Conservation (phyloP, 768 basidiomycete genomes). For the Amanita pallidorosea region DNA sequence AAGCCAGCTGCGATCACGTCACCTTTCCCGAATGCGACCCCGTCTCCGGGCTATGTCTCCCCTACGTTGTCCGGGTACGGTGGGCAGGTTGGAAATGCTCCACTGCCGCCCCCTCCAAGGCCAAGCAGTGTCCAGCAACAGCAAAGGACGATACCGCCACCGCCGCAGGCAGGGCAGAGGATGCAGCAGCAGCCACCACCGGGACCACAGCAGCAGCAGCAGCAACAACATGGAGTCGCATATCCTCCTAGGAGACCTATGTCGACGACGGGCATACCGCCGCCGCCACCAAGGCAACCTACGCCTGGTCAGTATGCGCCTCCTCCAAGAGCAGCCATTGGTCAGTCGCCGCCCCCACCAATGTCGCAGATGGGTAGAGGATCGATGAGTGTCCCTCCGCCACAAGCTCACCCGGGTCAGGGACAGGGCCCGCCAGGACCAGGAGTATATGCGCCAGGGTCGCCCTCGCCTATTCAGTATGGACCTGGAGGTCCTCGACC, state of each 20-base stretch:
- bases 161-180: constrained; percentile 13
- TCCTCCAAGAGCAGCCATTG: constrained; percentile 29
- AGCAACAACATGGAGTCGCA: constrained; percentile 14
- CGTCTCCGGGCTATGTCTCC: constrained; percentile 32
- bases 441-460: constrained; percentile 21
- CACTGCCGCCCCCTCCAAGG: constrained; percentile 52
- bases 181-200: neutral
- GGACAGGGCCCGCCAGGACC: constrained; percentile 19
- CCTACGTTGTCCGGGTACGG: constrained; percentile 36
- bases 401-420: neutral
- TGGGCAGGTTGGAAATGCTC: constrained; percentile 24
- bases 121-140: constrained; percentile 49
- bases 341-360: constrained; percentile 32
- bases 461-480: constrained; percentile 26
- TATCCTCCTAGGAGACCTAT: constrained; percentile 19
- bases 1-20: constrained; percentile 73
- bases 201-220: constrained; percentile 7
- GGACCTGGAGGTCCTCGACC: constrained; percentile 7
- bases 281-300: constrained; percentile 21
- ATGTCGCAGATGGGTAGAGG: constrained; percentile 27
- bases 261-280: constrained; percentile 12
- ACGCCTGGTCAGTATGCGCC: constrained; percentile 40
- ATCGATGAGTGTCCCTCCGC: constrained; percentile 12
- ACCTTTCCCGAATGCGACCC: constrained; percentile 71
- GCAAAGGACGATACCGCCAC: constrained; percentile 22